Evolutionary conservation across 2,329 filamentous ascomycete genomes (phyloP), one percentile per base, ranked within the genome.

Genomic region (Lomentospora prolificans): DNA sequence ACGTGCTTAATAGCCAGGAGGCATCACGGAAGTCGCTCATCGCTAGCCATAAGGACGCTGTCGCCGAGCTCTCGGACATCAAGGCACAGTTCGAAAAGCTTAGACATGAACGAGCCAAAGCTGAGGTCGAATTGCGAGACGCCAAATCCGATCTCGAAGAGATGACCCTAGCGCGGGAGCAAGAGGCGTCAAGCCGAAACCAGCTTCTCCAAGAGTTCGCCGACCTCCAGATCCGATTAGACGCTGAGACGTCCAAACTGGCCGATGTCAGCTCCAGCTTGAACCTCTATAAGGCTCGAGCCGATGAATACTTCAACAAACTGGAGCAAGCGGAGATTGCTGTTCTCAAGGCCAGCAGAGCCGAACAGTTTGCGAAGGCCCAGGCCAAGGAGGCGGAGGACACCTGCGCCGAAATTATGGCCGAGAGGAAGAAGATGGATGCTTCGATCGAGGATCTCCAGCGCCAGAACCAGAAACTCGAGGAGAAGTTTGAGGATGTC

Each of bases 271-370:
- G 83, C 6, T 87, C 90, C 3, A 95, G 87, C 67, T 79, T 97
- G 44, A 85, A 84, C 58, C 74, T 96, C 59, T 99, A 97, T 77
- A 96, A 95, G 78, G 84, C 82, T 60, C 85, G 92, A 46, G 88
- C 92, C 3, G 90, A 97, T 65, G 92, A 97, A 67, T 97, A 99
- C 70, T 99, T 96, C 72, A 88, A 84, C 75, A 96, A 96, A 71
- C 82, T 99, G 19, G 92, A 99, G 69, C 92, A 97, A 67, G 94
- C 94, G 14, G 92, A 99, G 69, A 95, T 97, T 61, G 85, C 91
- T 0, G 91, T 97, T 17, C 80, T 99, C 60, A 96, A 96, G 69
- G 92, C 92, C 14, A 86, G 81, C 58, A 83, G 92, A 24, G 92
- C 94, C 0, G 92, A 97, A 70, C 90, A 96, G 63, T 96, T 97